Evolutionary conservation across 2,329 filamentous ascomycete genomes (phyloP), one percentile per base, ranked within the genome.

Genomic region (Diaporthe velutina): DNA sequence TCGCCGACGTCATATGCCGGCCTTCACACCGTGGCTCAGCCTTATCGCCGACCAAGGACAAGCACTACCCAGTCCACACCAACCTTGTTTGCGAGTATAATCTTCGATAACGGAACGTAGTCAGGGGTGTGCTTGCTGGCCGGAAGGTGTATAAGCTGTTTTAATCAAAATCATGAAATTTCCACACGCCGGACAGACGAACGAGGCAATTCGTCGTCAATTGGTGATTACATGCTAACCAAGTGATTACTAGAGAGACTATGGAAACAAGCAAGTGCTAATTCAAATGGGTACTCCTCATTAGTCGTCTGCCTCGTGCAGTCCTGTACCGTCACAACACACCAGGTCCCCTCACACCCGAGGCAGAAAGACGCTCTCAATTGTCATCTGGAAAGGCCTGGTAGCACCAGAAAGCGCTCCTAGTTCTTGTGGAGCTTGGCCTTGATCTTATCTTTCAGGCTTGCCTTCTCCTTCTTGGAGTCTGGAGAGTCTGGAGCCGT

Each of bases 361-460:
- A 68, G 8, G 33, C 22, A 42, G 30, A 7, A 19, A 42, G 30
- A 54, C 25, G n/a, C 9, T 17, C n/a, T 58, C 28, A 68, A n/a
- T 30, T n/a, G 15, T 73, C 55, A 13, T 66, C 64, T 35, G 50
- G 61, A 57, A 66, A 73, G 38, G 40, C 71, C 30, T 52, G 71
- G 40, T 58, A 67, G 61, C 74, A 73, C 55, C 55, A 73, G 33
- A 73, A 58, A n/a, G 50, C 42, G 52, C 33, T 40, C n/a, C 58
- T 80, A 86, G 79, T 87, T 83, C 73, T 83, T 84, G 83, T 93
- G 91, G 75, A 94, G 83, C 86, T 93, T 94, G 73, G 89, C 88
- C 88, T 93, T 94, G 83, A 94, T 89, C 85, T 92, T 93, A 74
- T 92, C 87, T 75, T 88, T 87, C 54, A 93, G 80, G 76, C 88